Conservation (phyloP, 176 grass and related monocot species). For the Oryza meridionalis region DNA sequence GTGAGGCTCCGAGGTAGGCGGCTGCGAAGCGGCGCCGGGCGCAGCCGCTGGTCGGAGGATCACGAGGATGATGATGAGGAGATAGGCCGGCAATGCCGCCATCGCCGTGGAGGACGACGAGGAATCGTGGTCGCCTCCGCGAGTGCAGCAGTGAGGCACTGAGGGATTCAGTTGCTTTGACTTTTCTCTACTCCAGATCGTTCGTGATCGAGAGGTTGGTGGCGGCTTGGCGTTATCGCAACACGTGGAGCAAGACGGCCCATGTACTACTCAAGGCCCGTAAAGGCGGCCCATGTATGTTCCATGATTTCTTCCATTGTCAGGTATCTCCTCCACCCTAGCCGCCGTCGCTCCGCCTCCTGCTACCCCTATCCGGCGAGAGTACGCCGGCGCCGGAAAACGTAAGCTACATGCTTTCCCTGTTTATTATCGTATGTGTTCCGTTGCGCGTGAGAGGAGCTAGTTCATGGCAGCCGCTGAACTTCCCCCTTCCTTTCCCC, state of each 20-base stretch:
- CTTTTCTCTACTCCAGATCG: neutral
- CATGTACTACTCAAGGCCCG: too few relatives aligned
- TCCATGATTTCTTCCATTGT: too few relatives aligned
- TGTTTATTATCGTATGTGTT: neutral
- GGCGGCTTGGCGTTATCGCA: neutral
- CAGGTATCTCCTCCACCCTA: neutral
- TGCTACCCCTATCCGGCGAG: too few relatives aligned
- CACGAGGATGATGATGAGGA: conserved; percentile 15
- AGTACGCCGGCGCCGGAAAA: too few relatives aligned
- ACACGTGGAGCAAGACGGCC: neutral
- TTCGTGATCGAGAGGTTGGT: neutral
- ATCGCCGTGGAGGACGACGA: conserved; percentile 15
- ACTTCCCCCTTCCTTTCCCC: neutral
- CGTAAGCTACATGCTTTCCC: neutral
- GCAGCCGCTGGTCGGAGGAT: conserved; percentile 23
- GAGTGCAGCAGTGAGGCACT: neutral
- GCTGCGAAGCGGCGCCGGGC: neutral
- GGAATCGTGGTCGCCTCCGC: neutral
- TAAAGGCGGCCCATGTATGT: too few relatives aligned
- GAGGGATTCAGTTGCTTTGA: neutral
- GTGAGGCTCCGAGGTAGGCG: neutral
- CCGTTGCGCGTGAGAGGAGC: neutral
- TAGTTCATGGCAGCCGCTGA: neutral
- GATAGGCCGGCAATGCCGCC: conserved; percentile 26
- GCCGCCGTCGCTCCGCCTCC: neutral